These are phyloP conservation scores for Rheum nobile DNA, from an alignment of 148 eudicot species.

Conservation along the genomic window DNA sequence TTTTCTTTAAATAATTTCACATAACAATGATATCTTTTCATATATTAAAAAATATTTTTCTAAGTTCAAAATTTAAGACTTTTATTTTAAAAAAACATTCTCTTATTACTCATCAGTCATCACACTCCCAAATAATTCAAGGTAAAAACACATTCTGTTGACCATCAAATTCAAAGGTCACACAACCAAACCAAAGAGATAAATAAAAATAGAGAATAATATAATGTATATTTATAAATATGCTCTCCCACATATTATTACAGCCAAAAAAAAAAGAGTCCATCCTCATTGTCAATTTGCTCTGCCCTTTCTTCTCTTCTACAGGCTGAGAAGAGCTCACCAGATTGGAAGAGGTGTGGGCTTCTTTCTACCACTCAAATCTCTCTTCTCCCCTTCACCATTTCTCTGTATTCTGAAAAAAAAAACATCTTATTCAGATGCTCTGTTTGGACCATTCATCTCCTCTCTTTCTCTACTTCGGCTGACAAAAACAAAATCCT, in stretches of 20 bases:
- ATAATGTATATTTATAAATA: neutral
- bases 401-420: neutral
- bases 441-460: constrained; percentile 12
- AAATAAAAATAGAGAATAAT: neutral
- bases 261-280: neutral
- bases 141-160: neutral
- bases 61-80: no score
- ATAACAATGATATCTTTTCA: no score
- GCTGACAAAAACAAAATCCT: neutral
- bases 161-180: neutral
- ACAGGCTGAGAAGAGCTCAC: constrained; percentile 6
- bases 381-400: neutral
- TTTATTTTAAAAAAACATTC: no score
- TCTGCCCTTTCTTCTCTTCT: neutral
- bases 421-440: constrained; percentile 12
- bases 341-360: constrained; percentile 6
- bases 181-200: no score
- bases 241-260: neutral
- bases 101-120: no score
- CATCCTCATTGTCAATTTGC: no score
- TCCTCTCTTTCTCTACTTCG: neutral
- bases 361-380: constrained; percentile 9
- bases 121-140: no score
- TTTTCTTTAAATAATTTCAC: no score
- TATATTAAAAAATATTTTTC: no score